These are phyloP conservation scores for Carpinus viminea DNA, from an alignment of 306 rosid species.

Conservation along the genomic window DNA sequence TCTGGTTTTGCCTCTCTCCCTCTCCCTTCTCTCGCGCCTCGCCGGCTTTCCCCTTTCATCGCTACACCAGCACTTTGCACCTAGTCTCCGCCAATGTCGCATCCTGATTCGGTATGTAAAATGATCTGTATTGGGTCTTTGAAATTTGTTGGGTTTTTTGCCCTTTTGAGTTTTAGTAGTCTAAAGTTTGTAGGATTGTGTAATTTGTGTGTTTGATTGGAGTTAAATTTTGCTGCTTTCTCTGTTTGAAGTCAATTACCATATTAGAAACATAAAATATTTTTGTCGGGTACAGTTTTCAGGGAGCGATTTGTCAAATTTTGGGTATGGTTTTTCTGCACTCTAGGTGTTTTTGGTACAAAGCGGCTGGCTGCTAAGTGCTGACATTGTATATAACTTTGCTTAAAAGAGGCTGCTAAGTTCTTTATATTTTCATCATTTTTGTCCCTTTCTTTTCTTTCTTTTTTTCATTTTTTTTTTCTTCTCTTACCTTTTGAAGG, in stretches of 20 bases:
- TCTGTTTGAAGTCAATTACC: conserved; percentile 11
- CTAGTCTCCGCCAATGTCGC: too few species aligned
- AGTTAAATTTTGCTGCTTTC: too few species aligned
- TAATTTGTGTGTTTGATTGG: too few species aligned
- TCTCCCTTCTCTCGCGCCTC: too few species aligned
- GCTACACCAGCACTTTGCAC: too few species aligned
- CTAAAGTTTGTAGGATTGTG: too few species aligned
- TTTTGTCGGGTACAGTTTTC: conserved; percentile 37
- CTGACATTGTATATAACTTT: conserved; percentile 34
- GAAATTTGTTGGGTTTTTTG: too few species aligned
- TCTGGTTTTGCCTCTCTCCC: too few species aligned
- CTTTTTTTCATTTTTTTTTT: conserved; percentile 2
- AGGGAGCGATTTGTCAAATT: neutral
- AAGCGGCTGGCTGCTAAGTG: neutral
- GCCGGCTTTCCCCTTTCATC: too few species aligned
- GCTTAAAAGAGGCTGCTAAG: conserved; percentile 46
- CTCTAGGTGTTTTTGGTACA: conserved; percentile 1
- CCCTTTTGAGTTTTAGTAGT: too few species aligned
- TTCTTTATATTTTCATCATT: conserved; percentile 43
- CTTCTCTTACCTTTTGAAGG: conserved; percentile 29
- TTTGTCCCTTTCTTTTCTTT: conserved; percentile 26
- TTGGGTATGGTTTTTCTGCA: neutral
- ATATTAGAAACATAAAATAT: conserved; percentile 33
- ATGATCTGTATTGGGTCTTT: too few species aligned
- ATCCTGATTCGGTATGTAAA: too few species aligned